Evolutionary conservation across 1,284 basidiomycete species (phyloP).

Genomic region (Sanghuangporus weigelae): DNA sequence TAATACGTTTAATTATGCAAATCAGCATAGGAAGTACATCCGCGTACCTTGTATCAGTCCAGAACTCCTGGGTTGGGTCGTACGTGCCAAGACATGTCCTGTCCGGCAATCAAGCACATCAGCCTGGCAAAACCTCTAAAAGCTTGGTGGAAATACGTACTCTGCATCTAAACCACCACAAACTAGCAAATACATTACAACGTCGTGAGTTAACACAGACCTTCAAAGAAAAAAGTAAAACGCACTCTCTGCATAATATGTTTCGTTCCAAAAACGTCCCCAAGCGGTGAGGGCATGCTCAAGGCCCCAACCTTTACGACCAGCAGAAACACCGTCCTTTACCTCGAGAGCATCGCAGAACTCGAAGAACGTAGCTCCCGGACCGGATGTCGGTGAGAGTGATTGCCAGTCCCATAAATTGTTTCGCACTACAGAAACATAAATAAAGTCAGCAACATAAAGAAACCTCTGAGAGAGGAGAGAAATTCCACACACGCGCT

Average conservation of each 20-base stretch:
- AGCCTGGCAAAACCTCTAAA: background rate
- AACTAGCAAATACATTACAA: conserved; percentile 28
- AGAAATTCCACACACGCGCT: conserved; percentile 35
- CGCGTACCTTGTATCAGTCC: conserved; percentile 39
- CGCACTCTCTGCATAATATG: conserved; percentile 39
- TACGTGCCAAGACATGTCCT: conserved; percentile 58
- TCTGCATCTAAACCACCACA: conserved; percentile 36
- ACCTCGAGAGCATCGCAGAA: conserved; percentile 76
- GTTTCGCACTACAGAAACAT: conserved; percentile 39
- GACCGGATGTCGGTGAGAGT: conserved; percentile 40
- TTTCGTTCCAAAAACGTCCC: conserved; percentile 49
- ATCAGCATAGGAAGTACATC: background rate
- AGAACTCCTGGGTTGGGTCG: conserved; percentile 40
- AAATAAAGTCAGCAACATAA: background rate
- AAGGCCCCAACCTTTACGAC: conserved; percentile 55
- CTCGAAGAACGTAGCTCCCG: conserved; percentile 43
- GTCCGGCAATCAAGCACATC: background rate
- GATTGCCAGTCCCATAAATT: conserved; percentile 53
- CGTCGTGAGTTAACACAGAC: background rate
- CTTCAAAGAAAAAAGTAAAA: conserved; percentile 14
- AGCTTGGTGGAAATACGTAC: conserved; percentile 29
- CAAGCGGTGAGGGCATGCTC: conserved; percentile 57
- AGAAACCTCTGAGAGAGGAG: background rate
- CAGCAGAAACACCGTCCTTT: conserved; percentile 51
- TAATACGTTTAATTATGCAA: background rate